Evolutionary conservation across 2,329 filamentous ascomycete species (phyloP).

Genomic region (Karstenula rhodostoma): DNA sequence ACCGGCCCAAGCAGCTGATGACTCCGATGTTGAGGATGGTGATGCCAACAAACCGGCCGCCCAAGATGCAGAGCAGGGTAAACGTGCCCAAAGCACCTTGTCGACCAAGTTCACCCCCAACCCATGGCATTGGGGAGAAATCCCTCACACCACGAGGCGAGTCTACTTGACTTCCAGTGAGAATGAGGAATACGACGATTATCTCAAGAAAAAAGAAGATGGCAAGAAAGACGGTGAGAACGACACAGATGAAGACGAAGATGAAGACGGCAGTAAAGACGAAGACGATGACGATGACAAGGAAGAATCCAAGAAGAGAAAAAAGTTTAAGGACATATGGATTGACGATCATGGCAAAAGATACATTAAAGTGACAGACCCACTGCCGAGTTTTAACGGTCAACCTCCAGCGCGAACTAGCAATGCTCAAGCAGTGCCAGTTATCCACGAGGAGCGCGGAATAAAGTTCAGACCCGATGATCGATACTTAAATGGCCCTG

Average conservation of each 20-base stretch:
- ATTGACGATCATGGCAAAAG: too few relatives aligned
- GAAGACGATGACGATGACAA: too few relatives aligned
- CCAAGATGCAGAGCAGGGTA: background rate
- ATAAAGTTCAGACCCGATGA: conserved; percentile 29
- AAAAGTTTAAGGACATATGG: too few relatives aligned
- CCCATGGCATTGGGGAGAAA: too few relatives aligned
- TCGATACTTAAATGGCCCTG: conserved; percentile 17
- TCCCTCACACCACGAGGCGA: too few relatives aligned
- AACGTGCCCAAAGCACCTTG: background rate
- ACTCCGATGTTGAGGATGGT: background rate
- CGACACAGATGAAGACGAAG: too few relatives aligned
- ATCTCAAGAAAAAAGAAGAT: background rate
- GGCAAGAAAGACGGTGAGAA: background rate
- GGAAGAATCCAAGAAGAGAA: too few relatives aligned
- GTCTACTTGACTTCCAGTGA: background rate
- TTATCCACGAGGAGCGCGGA: conserved; percentile 41
- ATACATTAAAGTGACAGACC: background rate
- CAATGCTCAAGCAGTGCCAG: conserved; percentile 13
- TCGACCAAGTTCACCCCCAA: too few relatives aligned
- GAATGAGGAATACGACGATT: background rate
- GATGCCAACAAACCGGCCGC: background rate
- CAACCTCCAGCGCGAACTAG: background rate
- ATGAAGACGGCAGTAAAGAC: too few relatives aligned
- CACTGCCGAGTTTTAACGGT: background rate
- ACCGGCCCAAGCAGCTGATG: background rate